Evolutionary conservation across 2,329 filamentous ascomycete species (phyloP).

Genomic region (Tolypocladium capitatum): DNA sequence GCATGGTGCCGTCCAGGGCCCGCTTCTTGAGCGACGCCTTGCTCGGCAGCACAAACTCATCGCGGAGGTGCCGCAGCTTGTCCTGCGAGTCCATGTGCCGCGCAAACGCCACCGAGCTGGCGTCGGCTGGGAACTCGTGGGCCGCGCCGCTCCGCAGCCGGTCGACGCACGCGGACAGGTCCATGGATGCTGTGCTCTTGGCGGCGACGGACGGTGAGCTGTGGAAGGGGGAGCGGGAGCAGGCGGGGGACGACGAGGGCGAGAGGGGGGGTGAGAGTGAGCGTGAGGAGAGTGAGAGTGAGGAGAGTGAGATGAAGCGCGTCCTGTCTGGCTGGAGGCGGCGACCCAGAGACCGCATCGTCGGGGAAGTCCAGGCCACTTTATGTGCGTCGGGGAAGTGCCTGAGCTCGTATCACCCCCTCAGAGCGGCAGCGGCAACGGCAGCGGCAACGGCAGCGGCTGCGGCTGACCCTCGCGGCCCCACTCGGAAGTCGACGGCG

Average conservation of each 20-base stretch:
- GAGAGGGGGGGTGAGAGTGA: not conserved
- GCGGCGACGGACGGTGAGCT: not conserved
- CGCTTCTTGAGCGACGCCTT: slow-evolving; percentile 56
- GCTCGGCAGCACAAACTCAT: slow-evolving; percentile 67
- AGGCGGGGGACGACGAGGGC: too few species aligned
- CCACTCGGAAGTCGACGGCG: not conserved
- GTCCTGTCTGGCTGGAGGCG: not conserved
- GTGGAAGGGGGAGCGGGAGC: not conserved
- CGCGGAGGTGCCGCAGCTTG: slow-evolving; percentile 44
- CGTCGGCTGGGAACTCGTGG: slow-evolving; percentile 33
- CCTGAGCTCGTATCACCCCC: too few species aligned
- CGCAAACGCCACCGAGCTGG: slow-evolving; percentile 35
- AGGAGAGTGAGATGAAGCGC: too few species aligned
- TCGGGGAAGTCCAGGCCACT: not conserved
- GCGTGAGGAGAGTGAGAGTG: too few species aligned
- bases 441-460: too few species aligned
- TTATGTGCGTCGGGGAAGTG: not conserved
- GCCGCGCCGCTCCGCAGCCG: slow-evolving; percentile 26
- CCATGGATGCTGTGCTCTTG: slow-evolving; percentile 15
- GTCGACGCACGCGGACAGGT: slow-evolving; percentile 24
- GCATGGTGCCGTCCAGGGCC: slow-evolving; percentile 33
- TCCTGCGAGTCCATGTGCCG: slow-evolving; percentile 45
- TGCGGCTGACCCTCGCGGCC: not conserved
- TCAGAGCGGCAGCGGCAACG: too few species aligned
- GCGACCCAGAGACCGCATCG: not conserved